Evolutionary conservation across 2,329 filamentous ascomycete genomes (phyloP).

Genomic region (Trichoderma cornu-damae): DNA sequence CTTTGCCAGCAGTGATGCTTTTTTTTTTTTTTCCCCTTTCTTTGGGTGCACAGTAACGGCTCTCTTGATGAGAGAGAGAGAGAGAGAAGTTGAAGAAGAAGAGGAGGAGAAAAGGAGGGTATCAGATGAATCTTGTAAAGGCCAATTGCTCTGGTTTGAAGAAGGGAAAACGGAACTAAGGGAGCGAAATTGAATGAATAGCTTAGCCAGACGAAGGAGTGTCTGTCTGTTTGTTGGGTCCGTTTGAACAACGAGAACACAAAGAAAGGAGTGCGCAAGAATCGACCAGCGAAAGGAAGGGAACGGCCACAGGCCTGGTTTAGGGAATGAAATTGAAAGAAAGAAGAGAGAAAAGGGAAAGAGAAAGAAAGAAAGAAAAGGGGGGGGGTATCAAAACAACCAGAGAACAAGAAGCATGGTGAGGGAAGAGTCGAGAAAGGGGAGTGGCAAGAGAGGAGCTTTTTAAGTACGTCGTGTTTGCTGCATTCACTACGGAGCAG

Average conservation of each 20-base stretch:
- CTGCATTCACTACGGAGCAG: no score
- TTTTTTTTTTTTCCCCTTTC: not conserved
- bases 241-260: not conserved
- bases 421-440: not conserved
- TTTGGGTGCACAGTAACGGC: not conserved
- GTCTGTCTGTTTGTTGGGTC: not conserved
- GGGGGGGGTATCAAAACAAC: constrained; percentile 1
- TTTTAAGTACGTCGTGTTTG: not conserved
- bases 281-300: constrained; percentile 17
- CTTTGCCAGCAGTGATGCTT: not conserved
- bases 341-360: not conserved
- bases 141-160: not conserved
- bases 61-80: not conserved
- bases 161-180: not conserved
- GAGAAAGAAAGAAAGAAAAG: not conserved
- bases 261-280: constrained; percentile 11
- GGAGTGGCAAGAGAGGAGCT: constrained; percentile 1
- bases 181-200: constrained; percentile 7
- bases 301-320: constrained; percentile 12
- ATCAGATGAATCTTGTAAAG: not conserved
- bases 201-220: not conserved
- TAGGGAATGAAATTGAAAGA: no score
- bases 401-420: not conserved
- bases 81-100: not conserved
- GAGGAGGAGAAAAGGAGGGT: not conserved